These are phyloP conservation scores for Ustilago sp. DNA, from an alignment of 1,284 basidiomycete genomes.

Conservation along the genomic window DNA sequence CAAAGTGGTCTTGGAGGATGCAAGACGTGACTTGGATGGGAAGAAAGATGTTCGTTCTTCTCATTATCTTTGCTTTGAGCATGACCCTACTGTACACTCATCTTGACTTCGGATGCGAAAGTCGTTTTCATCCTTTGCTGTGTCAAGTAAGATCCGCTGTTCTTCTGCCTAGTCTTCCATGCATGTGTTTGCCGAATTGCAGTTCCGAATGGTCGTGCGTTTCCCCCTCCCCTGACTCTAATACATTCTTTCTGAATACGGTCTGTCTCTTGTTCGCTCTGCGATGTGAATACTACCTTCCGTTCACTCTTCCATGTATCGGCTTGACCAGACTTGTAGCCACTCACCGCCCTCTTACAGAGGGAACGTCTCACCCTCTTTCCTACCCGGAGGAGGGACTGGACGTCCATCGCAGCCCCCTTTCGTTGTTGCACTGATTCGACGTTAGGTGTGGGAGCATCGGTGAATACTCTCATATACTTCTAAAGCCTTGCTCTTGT, in stretches of 20 bases:
- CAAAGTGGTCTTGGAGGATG: neutral
- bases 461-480: neutral
- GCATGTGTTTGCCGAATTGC: neutral
- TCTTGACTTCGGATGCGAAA: conserved; percentile 1
- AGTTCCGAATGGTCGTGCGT: neutral
- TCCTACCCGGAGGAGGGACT: conserved; percentile 9
- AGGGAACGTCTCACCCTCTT: conserved; percentile 4
- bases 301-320: conserved; percentile 15
- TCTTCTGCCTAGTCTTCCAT: conserved; percentile 1
- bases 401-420: neutral
- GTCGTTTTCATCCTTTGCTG: neutral
- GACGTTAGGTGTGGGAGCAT: neutral
- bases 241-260: neutral
- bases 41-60: neutral
- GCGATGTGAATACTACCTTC: neutral
- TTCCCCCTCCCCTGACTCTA: neutral
- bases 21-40: neutral
- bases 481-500: neutral
- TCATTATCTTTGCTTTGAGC: neutral
- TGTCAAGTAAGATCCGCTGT: conserved; percentile 2
- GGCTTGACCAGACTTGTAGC: neutral
- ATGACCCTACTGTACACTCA: neutral
- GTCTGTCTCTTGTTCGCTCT: neutral
- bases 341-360: conserved; percentile 6
- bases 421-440: neutral